A percentile compares a stretch with the other conserved stretches of the same genome.
Evolutionary conservation across 495 filamentous ascomycete species (phyloP).

Genomic region (Neurospora sp.): DNA sequence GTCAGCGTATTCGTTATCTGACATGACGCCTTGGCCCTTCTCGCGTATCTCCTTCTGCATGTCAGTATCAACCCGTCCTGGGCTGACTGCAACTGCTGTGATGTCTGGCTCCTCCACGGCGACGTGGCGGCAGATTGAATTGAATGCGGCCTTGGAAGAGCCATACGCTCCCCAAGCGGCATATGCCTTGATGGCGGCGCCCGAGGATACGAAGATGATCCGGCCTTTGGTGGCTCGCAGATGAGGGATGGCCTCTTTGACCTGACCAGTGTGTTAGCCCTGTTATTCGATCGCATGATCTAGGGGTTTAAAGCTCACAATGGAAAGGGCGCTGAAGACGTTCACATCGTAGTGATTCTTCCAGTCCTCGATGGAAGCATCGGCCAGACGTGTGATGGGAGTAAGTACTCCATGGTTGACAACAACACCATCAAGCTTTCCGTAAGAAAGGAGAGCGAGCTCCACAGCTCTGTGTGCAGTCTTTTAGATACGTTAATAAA

Average conservation of each 20-base stretch:
- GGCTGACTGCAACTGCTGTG: conserved; percentile 58
- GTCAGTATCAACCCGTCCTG: conserved; percentile 82
- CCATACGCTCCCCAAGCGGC: conserved; percentile 72
- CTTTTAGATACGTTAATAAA: conserved; percentile 17
- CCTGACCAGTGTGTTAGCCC: conserved; percentile 33
- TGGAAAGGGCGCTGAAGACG: conserved; percentile 66
- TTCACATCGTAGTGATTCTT: conserved; percentile 69
- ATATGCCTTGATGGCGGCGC: conserved; percentile 59
- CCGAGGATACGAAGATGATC: conserved; percentile 67
- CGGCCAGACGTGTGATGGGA: conserved; percentile 63
- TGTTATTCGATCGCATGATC: not conserved
- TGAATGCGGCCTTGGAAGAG: conserved; percentile 79
- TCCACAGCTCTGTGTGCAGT: conserved; percentile 53
- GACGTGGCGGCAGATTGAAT: conserved; percentile 65
- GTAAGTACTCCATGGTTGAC: conserved; percentile 79
- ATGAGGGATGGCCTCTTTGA: conserved; percentile 61
- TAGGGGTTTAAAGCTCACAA: conserved; percentile 43
- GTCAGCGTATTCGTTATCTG: conserved; percentile 51
- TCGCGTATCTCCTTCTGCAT: conserved; percentile 85
- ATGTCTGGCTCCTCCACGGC: conserved; percentile 72
- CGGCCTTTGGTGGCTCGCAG: conserved; percentile 60
- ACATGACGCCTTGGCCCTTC: conserved; percentile 54
- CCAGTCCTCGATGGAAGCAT: conserved; percentile 61
- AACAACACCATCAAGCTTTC: conserved; percentile 69
- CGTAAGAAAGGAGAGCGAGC: conserved; percentile 53